Evolutionary conservation across 139 green algal genomes (phyloP).

Genomic region (Tetradesmus obliquus): DNA sequence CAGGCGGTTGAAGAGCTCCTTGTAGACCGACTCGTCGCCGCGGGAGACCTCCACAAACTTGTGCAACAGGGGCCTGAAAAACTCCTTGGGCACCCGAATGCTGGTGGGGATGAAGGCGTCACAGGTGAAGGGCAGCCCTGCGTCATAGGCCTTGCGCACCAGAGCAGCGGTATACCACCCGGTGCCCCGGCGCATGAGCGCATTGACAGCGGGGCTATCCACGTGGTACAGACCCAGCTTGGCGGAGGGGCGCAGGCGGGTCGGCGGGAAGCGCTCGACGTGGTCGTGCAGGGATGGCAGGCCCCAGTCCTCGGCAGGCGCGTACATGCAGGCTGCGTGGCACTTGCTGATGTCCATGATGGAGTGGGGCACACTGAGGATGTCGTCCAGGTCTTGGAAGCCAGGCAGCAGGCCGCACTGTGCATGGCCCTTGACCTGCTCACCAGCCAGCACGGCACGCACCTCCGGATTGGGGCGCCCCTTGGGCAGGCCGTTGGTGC

Average conservation of each 20-base stretch:
- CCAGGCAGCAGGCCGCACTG: neutral
- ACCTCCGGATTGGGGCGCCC: neutral
- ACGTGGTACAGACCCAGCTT: neutral
- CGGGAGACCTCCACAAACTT: neutral
- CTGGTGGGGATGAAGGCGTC: neutral
- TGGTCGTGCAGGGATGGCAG: neutral
- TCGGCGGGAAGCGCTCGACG: neutral
- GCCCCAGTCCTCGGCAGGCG: neutral
- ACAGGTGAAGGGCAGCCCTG: neutral
- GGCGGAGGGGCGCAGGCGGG: too few relatives aligned
- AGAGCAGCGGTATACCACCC: neutral
- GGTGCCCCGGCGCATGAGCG: neutral
- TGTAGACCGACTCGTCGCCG: neutral
- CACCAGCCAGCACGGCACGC: neutral
- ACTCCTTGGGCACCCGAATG: neutral
- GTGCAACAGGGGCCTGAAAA: neutral
- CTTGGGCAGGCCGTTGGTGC: neutral
- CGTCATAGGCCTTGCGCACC: neutral
- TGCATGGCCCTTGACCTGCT: neutral
- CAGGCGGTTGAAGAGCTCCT: neutral
- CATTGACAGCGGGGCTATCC: neutral
- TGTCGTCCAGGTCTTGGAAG: neutral
- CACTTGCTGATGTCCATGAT: neutral
- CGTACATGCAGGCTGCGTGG: neutral
- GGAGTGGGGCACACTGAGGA: neutral